Evolutionary conservation across 1,284 basidiomycete species (phyloP).

Genomic region (Meripilus lineatus): DNA sequence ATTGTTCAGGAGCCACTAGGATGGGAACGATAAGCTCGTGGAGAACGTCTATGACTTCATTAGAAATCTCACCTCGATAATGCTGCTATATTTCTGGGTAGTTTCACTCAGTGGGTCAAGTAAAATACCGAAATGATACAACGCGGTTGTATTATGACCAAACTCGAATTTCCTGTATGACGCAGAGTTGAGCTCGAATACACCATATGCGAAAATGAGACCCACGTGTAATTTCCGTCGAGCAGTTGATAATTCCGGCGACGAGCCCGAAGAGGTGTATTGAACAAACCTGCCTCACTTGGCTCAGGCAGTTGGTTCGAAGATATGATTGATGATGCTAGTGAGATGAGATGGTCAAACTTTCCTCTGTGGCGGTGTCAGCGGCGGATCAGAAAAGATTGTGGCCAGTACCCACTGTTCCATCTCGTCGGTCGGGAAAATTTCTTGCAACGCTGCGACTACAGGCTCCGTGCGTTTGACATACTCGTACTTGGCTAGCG

Average conservation of each 20-base stretch:
- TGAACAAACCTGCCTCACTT: slow-evolving; percentile 70
- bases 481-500: slow-evolving; percentile 69
- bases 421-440: slow-evolving; percentile 33
- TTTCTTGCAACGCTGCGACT: slow-evolving; percentile 52
- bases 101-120: slow-evolving; percentile 84
- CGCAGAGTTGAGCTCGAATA: no score
- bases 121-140: slow-evolving; percentile 71
- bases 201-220: slow-evolving; percentile 2
- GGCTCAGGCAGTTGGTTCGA: slow-evolving; percentile 64
- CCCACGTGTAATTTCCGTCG: slow-evolving; percentile 59
- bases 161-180: slow-evolving; percentile 62
- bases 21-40: slow-evolving; percentile 4
- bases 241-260: slow-evolving; percentile 56
- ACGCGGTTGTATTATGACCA: slow-evolving; percentile 63
- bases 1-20: slow-evolving; percentile 54
- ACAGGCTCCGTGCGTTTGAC: slow-evolving; percentile 67
- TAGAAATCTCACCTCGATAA: slow-evolving; percentile 56
- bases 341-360: slow-evolving; percentile 56
- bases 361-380: slow-evolving; percentile 35
- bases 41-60: background rate
- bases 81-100: slow-evolving; percentile 81
- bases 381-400: background rate
- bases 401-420: background rate
- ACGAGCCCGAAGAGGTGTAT: slow-evolving; percentile 51
- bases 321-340: slow-evolving; percentile 68